Base-by-base conservation (phyloP, 768 basidiomycete genomes). In the Grammothele lineata region DNA sequence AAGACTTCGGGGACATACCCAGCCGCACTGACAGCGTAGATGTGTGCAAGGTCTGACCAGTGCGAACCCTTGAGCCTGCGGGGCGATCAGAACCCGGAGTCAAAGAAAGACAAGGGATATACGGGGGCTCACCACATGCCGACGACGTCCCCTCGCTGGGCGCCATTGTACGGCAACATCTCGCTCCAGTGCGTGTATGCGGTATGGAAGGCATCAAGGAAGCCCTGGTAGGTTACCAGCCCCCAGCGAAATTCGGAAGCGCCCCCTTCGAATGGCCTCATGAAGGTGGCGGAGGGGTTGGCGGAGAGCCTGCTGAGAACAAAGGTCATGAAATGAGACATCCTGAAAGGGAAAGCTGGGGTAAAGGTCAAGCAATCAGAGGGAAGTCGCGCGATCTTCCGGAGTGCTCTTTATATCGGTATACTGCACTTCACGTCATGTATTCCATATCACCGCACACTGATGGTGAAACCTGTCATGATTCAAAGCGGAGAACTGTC, bases 1-100 rank as follows among this genome's bases (percentile, higher is more conserved):
- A 64, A 56, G 25, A 62, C 50, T 37, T 62, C 50, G 1, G 61
- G 60, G 2, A 61, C 45, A 32, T 47, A 64, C 0, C 61, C 62
- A 4, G 63, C 63, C 3, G 57, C 43, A 2, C 52, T 22, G 15
- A 64, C 36, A 3, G 48, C 52, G 40, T 61, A 61, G 9, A 62
- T 50, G 33, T 58, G 52, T 10, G 51, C 55, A 1, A 59, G 43
- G 40, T 63, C 61, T 2, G 48, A 38, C 41, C 62, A 61, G 9
- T 47, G 44, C 39, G 48, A 50, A 3, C 63, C 63, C 6, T 54
- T 57, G n/a, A 63, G 35, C 62, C 61, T 61, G 23, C 2, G 22
- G 21, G 30, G n/a, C n/a, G 27, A 30, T 30, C 7, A 30, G 27
- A 7, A 30, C 27, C 7, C 8, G 7, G 27, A 30, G 27, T 7